Base-by-base conservation (phyloP, 2,329 filamentous ascomycete genomes). In the Thielaviopsis musarum region DNA sequence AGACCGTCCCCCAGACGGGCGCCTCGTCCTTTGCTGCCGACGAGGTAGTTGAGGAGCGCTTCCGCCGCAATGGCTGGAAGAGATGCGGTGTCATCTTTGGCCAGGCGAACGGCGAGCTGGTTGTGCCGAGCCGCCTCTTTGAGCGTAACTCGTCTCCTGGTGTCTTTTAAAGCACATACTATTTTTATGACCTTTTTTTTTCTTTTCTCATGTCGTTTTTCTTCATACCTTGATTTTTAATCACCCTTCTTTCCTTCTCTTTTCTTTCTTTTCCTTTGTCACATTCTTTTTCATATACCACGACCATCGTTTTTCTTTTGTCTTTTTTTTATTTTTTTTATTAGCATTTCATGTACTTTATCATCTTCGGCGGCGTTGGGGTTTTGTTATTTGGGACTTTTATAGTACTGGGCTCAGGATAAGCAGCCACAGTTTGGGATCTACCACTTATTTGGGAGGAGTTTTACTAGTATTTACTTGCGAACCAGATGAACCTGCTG, bases 41-140 rank as follows among this genome's bases (percentile, higher is more conserved):
- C 59, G 59, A 62, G 61, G 17, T 59, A 55, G 63, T 65, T 52
- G 64, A 66, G 52, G 62, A 64, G 54, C 63, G 63, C 7, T 59
- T 66, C 52, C 65, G 65, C 61, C 64, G 65, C 17, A 63, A 64
- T n/a, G 65, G 64, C 15, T 66, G 65, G 65, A 66, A 66, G 63
- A 60, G 65, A 52, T 61, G 64, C 15, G 65, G 64, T 45, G 65
- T 65, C 34, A 63, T 66, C 58, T 66, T 66, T 52, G 57, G 63
- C 55, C 58, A 63, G 55, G 57, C 61, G 5, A 61, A 56, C 34
- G 52, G 26, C 34, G 49, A 57, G 45, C 45, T 52, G 12, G 22
- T 61, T 22, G 45, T 49, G 45, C 45, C 45, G n/a, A 49, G n/a
- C 45, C 57, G 62, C 19, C 59, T 61, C 12, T 59, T 64, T 22